Conservation (phyloP, 78 protist genomes). For the Emiliania huxleyi region DNA sequence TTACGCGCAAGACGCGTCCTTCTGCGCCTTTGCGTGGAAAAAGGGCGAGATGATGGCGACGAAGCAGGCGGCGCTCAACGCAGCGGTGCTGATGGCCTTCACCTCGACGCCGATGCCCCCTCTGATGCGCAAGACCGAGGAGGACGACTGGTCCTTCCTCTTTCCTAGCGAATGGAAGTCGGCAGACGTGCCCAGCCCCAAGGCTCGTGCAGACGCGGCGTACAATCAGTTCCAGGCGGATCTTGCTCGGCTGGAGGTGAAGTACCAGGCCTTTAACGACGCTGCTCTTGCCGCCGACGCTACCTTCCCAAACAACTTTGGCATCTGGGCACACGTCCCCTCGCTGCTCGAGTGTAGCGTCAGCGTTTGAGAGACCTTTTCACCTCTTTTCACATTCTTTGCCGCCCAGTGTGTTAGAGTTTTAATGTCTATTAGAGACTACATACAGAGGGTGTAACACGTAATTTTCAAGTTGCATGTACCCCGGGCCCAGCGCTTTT, state of each 20-base stretch:
- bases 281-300: background rate
- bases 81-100: background rate
- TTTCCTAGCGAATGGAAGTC: background rate
- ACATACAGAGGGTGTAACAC: too few relatives aligned
- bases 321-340: background rate
- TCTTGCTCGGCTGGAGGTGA: background rate
- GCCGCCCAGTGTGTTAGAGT: too few relatives aligned
- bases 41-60: background rate
- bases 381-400: too few relatives aligned
- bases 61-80: background rate
- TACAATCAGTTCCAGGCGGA: background rate
- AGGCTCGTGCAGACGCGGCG: background rate
- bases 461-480: too few relatives aligned
- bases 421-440: too few relatives aligned
- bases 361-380: too few relatives aligned
- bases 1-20: background rate
- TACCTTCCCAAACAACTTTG: background rate
- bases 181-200: background rate
- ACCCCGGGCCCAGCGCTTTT: too few relatives aligned
- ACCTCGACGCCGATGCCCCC: background rate
- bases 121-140: background rate
- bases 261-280: background rate
- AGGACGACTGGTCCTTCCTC: background rate
- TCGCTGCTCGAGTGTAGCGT: background rate
- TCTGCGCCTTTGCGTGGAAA: background rate